phyloP scores from a whole-genome alignment of 768 basidiomycete species.

The Rhodocollybia butyracea region DNA sequence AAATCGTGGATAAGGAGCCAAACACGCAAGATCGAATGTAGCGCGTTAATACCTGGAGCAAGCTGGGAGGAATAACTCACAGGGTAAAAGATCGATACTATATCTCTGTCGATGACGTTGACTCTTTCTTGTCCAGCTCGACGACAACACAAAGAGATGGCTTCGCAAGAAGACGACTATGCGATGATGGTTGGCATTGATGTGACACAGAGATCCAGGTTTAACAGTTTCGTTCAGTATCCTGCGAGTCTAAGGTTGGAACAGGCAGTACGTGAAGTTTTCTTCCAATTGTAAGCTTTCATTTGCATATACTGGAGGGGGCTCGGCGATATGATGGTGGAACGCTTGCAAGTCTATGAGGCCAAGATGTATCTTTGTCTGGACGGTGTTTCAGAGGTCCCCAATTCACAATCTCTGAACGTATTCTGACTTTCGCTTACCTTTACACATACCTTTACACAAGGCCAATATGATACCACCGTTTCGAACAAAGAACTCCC shows the following conservation, averaged over 20 bases:
- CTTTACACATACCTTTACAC: too few relatives aligned
- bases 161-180: slow-evolving; percentile 63
- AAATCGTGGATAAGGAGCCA: slow-evolving; percentile 47
- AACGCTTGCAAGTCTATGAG: slow-evolving; percentile 59
- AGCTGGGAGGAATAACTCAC: slow-evolving; percentile 82
- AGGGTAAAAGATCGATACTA: slow-evolving; percentile 24
- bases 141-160: slow-evolving; percentile 56
- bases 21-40: slow-evolving; percentile 71
- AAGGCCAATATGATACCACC: slow-evolving; percentile 75
- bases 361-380: slow-evolving; percentile 62
- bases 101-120: background rate
- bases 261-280: slow-evolving; percentile 36
- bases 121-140: slow-evolving; percentile 36
- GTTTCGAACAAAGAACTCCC: slow-evolving; percentile 62
- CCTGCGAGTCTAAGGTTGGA: slow-evolving; percentile 74
- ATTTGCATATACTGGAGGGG: slow-evolving; percentile 68
- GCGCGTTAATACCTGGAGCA: slow-evolving; percentile 78
- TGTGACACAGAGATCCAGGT: slow-evolving; percentile 42
- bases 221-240: slow-evolving; percentile 60
- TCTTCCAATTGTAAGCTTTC: background rate
- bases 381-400: slow-evolving; percentile 84
- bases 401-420: too few relatives aligned
- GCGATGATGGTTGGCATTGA: slow-evolving; percentile 88
- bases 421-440: background rate
- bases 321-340: slow-evolving; percentile 63